Conservation (phyloP, 2,329 filamentous ascomycete genomes). For the Penicillium freii region DNA sequence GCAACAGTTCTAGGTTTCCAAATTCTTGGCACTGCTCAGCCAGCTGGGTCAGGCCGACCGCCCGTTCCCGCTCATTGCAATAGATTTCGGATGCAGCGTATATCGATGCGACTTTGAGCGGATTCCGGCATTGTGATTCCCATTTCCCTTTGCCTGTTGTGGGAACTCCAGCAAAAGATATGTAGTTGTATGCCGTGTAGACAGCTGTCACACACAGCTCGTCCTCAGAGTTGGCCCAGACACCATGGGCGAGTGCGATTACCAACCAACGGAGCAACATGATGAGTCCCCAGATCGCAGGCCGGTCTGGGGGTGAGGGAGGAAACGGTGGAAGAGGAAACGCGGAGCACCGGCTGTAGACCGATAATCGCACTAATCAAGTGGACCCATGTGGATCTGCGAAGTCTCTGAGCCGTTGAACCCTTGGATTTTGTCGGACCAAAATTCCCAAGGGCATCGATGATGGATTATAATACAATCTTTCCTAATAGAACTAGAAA, state of each 20-base stretch:
- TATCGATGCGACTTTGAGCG: slow-evolving; percentile 34
- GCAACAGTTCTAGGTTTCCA: slow-evolving; percentile 26
- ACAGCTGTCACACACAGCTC: slow-evolving; percentile 37
- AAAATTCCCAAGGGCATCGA: too few species aligned
- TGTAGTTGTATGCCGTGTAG: slow-evolving; percentile 33
- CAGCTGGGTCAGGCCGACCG: slow-evolving; percentile 24
- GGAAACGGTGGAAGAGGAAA: slow-evolving; percentile 6
- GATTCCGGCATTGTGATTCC: slow-evolving; percentile 34
- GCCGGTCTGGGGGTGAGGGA: not conserved
- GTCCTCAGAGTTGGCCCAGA: slow-evolving; percentile 14
- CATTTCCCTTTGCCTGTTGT: slow-evolving; percentile 20
- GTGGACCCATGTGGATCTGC: slow-evolving; percentile 9
- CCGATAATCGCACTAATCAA: slow-evolving; percentile 16
- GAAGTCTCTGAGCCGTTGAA: slow-evolving; percentile 7
- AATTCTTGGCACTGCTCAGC: slow-evolving; percentile 24
- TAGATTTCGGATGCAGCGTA: slow-evolving; percentile 38
- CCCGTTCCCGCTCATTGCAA: slow-evolving; percentile 29
- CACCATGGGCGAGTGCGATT: slow-evolving; percentile 11
- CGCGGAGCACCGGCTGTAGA: slow-evolving; percentile 8
- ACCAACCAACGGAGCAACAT: slow-evolving; percentile 25
- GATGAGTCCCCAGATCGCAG: slow-evolving; percentile 6
- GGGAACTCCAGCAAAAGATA: slow-evolving; percentile 29
- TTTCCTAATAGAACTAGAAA: not conserved
- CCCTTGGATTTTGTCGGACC: not conserved
- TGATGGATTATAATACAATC: not conserved